phyloP scores from a whole-genome alignment of 257 asterid species.

The Agastache rugosa region DNA sequence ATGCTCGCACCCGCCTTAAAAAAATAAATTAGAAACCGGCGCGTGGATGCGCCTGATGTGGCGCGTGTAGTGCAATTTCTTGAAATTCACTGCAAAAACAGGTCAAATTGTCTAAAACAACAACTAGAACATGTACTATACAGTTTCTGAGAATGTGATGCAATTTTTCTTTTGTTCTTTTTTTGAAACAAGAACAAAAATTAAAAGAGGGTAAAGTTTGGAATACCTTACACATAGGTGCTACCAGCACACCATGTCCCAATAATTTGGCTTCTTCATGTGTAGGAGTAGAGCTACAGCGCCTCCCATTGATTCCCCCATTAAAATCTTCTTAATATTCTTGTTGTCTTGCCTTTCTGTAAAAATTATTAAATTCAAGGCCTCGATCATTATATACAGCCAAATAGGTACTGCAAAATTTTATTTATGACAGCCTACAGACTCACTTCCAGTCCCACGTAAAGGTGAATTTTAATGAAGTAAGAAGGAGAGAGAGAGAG shows the following conservation, averaged over 20 bases:
- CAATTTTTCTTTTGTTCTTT: no score
- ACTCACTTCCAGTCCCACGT: not conserved
- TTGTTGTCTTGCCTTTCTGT: constrained; percentile 57
- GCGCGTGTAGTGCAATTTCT: no score
- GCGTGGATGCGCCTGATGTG: no score
- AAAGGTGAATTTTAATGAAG: not conserved
- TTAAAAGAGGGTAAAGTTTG: not conserved
- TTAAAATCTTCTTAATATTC: constrained; percentile 61
- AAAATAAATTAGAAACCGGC: no score
- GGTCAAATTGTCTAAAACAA: no score
- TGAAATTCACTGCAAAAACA: no score
- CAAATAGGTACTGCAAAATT: not conserved
- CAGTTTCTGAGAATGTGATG: no score
- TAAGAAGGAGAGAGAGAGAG: not conserved
- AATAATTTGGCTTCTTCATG: constrained; percentile 59
- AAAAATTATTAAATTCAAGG: not conserved
- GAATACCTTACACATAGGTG: constrained; percentile 73
- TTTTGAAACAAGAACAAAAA: no score
- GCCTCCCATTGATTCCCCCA: constrained; percentile 91
- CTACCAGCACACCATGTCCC: constrained; percentile 72
- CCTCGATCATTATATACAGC: not conserved
- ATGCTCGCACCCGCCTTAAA: no score
- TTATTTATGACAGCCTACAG: not conserved
- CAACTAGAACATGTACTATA: no score
- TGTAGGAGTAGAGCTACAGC: constrained; percentile 62